These are phyloP conservation scores for Ogataea ganodermae DNA, from an alignment of 805 yeast genomes.

Conservation along the genomic window DNA sequence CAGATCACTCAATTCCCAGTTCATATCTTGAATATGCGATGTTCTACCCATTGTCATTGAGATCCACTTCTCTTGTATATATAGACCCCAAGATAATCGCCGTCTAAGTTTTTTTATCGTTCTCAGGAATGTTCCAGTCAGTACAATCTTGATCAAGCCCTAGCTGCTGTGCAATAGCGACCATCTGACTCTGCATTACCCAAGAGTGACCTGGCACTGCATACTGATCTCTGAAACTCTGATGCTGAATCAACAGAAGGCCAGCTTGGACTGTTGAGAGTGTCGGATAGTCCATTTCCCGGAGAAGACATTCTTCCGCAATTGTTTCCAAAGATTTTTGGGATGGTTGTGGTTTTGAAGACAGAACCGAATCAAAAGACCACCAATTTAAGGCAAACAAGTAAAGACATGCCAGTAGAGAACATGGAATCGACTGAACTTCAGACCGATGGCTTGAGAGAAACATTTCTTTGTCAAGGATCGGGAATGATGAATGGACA, in stretches of 20 bases:
- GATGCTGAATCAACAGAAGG: slow-evolving; percentile 34
- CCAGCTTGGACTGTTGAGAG: slow-evolving; percentile 34
- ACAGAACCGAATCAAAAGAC: slow-evolving; percentile 34
- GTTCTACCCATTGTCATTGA: slow-evolving; percentile 45
- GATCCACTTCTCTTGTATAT: slow-evolving; percentile 51
- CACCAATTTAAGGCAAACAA: slow-evolving; percentile 82
- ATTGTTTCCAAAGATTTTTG: slow-evolving; percentile 26
- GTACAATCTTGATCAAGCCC: slow-evolving; percentile 50
- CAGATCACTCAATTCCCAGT: slow-evolving; percentile 44
- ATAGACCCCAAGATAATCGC: slow-evolving; percentile 52
- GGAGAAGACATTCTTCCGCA: slow-evolving; percentile 22
- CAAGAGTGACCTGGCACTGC: slow-evolving; percentile 42
- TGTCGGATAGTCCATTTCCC: slow-evolving; percentile 16
- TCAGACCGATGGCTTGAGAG: slow-evolving; percentile 72
- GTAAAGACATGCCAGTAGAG: slow-evolving; percentile 79
- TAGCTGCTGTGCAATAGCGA: slow-evolving; percentile 46
- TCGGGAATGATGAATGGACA: slow-evolving; percentile 81
- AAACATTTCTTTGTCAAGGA: slow-evolving; percentile 77
- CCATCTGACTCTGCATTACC: slow-evolving; percentile 19
- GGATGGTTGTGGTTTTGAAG: slow-evolving; percentile 14
- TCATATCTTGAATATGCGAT: slow-evolving; percentile 43
- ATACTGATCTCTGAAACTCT: slow-evolving; percentile 34
- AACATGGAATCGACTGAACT: slow-evolving; percentile 81
- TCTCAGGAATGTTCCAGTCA: slow-evolving; percentile 47
- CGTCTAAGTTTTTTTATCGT: slow-evolving; percentile 49